These are phyloP conservation scores for Xylariaceae sp. DNA, from an alignment of 2,329 filamentous ascomycete species.

Conservation along the genomic window DNA sequence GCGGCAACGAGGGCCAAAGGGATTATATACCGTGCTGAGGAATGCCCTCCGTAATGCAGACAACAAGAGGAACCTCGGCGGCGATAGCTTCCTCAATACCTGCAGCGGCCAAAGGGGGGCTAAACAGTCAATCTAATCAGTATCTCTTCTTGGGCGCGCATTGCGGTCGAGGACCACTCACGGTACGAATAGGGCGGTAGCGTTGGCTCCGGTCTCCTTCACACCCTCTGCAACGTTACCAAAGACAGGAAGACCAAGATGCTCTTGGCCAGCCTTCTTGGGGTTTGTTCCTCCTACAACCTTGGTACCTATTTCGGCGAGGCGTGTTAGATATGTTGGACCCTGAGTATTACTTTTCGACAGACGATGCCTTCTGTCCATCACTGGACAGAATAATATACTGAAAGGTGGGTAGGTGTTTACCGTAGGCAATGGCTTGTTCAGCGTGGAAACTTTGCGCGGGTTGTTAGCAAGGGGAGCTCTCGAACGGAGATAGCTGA, in stretches of 20 bases:
- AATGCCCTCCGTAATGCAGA: constrained; percentile 98
- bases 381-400: too few relatives aligned
- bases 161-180: constrained; percentile 38
- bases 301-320: constrained; percentile 69
- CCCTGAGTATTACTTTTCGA: background rate
- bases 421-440: constrained; percentile 98
- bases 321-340: constrained; percentile 25
- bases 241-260: constrained; percentile 92
- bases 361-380: too few relatives aligned
- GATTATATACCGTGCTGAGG: constrained; percentile 80
- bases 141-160: background rate
- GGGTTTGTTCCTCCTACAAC: constrained; percentile 98
- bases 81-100: constrained; percentile 95
- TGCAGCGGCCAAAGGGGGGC: constrained; percentile 83
- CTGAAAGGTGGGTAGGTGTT: constrained; percentile 11
- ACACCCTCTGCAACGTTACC: constrained; percentile 82
- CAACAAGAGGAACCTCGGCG: constrained; percentile 90
- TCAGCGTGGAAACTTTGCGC: constrained; percentile 82
- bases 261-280: constrained; percentile 90
- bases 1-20: constrained; percentile 1
- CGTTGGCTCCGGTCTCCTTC: constrained; percentile 84
- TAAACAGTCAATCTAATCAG: constrained; percentile 31
- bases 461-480: background rate
- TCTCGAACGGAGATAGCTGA: background rate
- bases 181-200: constrained; percentile 95